Evolutionary conservation across 140 eudicot genomes (phyloP), one percentile per base, ranked within the genome.

Genomic region (Erigeron philadelphicus): DNA sequence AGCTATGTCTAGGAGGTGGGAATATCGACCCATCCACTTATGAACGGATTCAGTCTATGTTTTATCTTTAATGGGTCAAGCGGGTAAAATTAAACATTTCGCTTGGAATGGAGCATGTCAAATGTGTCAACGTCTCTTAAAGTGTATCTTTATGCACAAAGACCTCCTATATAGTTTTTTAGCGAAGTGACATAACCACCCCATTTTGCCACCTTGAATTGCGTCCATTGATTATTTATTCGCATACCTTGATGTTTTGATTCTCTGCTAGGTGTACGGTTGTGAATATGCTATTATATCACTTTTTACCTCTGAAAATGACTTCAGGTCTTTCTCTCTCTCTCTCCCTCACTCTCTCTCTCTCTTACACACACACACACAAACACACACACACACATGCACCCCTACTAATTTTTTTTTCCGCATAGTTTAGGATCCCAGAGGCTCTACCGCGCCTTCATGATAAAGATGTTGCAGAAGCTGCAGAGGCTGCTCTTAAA

Each of bases 251-350:
- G 12, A 59, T 53, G 15, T 72, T 56, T 55, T 23, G 38, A 56
- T 72, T 52, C 46, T 68, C 12, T 53, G 48, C 64, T 70, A 94
- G 99, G 97, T 87, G 48, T 85, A 85, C 35, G 95, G 95, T 38
- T 16, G 85, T 85, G 99, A 94, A 84, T 84, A 74, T 80, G 95
- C 95, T 70, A 56, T 90, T 67, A 72, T 94, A 9, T 87, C 99
- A 61, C 86, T 94, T 74, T 79, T 94, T 78, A 81, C 96, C 56
- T 84, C 73, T 64, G 99, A 85, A 76, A 86, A 94, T 82, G 97
- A 94, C 71, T 85, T 85, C 79, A 94, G 99, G 99, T 89, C 78
- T 80, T 70, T 16, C 61, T 54, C 61, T 16, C 56, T 3, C 67
- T 57, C 54, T 25, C 82, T 13, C 73, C 43, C 54, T 25, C 82